A percentile compares a stretch with the other conserved stretches of the same genome.
Conservation (phyloP, 257 asterid species). For the Solanum chilense region DNA sequence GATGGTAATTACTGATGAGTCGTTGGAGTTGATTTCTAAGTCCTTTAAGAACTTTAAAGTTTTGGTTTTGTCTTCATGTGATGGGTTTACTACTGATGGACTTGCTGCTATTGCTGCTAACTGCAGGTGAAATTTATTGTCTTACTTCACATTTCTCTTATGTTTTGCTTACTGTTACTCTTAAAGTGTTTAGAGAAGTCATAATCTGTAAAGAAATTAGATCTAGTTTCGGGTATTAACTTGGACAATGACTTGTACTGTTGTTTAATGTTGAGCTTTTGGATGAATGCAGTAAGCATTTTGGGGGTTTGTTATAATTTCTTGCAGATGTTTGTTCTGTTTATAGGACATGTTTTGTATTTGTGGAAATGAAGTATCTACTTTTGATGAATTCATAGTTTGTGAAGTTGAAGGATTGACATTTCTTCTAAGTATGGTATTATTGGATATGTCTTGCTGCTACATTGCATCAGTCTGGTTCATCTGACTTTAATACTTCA, state of each 20-base stretch:
- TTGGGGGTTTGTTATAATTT: background rate
- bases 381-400: background rate
- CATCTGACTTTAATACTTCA: background rate
- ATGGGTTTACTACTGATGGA: slow-evolving; percentile 81
- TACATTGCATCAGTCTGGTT: background rate
- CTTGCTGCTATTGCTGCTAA: slow-evolving; percentile 84
- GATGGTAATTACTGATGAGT: slow-evolving; percentile 77
- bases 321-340: background rate
- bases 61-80: slow-evolving; percentile 68
- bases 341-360: background rate
- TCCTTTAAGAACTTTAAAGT: slow-evolving; percentile 70
- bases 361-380: background rate
- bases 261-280: background rate
- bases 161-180: background rate
- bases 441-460: background rate
- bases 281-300: background rate
- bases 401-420: background rate
- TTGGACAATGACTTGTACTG: background rate
- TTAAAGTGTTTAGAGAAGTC: too few relatives aligned
- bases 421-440: background rate
- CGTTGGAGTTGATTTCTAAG: slow-evolving; percentile 65
- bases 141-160: background rate
- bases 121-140: slow-evolving; percentile 52
- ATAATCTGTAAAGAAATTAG: background rate
- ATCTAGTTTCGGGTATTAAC: background rate